Evolutionary conservation across 441 rosid species (phyloP).

Genomic region (Croton laevigatus): DNA sequence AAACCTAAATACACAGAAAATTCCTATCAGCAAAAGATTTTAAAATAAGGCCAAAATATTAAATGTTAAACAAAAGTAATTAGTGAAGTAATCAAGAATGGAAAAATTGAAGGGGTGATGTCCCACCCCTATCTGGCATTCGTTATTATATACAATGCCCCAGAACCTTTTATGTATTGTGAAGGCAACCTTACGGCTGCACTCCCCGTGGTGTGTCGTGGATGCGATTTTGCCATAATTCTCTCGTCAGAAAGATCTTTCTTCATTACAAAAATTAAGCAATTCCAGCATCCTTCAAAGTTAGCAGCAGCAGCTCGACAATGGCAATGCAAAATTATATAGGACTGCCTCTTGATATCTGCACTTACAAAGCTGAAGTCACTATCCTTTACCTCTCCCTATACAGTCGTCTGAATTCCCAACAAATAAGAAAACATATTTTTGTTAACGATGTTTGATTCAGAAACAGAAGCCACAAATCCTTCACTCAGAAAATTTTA

Average conservation of each 20-base stretch:
- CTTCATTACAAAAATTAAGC: background rate
- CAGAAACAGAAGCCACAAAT: background rate
- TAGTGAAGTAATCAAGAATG: background rate
- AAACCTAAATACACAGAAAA: no score
- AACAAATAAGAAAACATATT: background rate
- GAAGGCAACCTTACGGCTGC: slow-evolving; percentile 26
- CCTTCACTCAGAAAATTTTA: no score
- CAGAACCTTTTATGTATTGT: slow-evolving; percentile 14
- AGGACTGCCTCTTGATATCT: slow-evolving; percentile 46
- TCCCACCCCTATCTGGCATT: slow-evolving; percentile 13
- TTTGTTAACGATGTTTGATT: background rate
- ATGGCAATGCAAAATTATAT: slow-evolving; percentile 22
- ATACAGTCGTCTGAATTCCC: slow-evolving; percentile 13
- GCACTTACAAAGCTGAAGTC: slow-evolving; percentile 27
- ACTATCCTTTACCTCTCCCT: slow-evolving; percentile 17
- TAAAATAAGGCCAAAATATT: background rate
- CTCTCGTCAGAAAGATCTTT: background rate
- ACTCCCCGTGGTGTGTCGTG: slow-evolving; percentile 14
- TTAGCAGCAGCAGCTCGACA: slow-evolving; percentile 5
- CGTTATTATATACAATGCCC: slow-evolving; percentile 23
- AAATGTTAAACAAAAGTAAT: background rate
- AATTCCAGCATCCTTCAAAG: slow-evolving; percentile 7
- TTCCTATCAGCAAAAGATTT: background rate
- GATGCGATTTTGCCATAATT: background rate
- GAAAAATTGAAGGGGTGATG: background rate